Conservation (phyloP, 2,329 filamentous ascomycete species). For the Penicillium sp. region DNA sequence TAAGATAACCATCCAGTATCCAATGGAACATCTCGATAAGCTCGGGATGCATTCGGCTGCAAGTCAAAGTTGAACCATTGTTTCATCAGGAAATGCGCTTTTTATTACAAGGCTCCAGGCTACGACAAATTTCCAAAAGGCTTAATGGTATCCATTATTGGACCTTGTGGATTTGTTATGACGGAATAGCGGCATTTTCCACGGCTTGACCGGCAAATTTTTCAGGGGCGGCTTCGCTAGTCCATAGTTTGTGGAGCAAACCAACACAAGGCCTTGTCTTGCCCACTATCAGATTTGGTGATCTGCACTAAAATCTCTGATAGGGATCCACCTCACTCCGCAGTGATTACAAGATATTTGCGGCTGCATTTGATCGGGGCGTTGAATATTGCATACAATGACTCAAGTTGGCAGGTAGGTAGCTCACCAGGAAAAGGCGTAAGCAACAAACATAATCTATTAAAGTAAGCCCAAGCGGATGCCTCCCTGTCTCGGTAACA, state of each 20-base stretch:
- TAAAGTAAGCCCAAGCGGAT: too few relatives aligned
- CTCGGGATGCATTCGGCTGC: background rate
- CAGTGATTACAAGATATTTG: background rate
- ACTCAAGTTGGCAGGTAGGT: background rate
- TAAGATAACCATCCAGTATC: background rate
- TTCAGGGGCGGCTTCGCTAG: background rate
- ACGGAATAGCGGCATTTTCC: background rate
- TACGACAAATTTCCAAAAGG: too few relatives aligned
- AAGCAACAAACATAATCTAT: too few relatives aligned
- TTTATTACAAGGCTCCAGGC: too few relatives aligned
- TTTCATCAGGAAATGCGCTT: too few relatives aligned
- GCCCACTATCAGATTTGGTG: background rate
- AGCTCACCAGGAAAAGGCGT: too few relatives aligned
- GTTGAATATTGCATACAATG: background rate
- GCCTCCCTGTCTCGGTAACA: too few relatives aligned
- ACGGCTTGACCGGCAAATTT: background rate
- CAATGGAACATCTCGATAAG: background rate
- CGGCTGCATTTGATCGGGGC: conserved; percentile 1
- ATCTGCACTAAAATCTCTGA: background rate
- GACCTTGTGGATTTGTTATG: too few relatives aligned
- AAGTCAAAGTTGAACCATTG: background rate
- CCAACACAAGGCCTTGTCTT: background rate
- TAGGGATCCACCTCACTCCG: background rate
- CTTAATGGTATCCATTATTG: too few relatives aligned
- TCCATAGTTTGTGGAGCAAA: background rate